Base-by-base conservation (phyloP, 768 basidiomycete genomes). In the Rhizopogon rudus region DNA sequence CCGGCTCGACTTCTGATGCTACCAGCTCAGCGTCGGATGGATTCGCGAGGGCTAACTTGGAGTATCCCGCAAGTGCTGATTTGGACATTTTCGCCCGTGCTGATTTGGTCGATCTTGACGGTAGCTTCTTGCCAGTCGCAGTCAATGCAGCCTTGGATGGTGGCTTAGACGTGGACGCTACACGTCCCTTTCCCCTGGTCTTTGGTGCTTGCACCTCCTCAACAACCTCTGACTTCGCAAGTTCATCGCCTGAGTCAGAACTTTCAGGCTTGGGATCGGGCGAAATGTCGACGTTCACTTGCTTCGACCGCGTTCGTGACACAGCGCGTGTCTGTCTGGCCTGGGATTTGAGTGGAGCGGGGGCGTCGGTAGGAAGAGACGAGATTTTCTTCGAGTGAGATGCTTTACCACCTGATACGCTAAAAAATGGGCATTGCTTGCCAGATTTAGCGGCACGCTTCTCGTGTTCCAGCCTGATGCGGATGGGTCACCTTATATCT, bases 381-480 rank as follows among this genome's bases (percentile, higher is more conserved):
- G 56, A 62, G 45, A 52, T 63, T 44, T 67, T 66, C 54, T 76
- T 68, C 62, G 71, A 44, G 63, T 73, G 58, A 57, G 52, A 44
- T 55, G 60, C 76, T 80, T 46, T 73, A 54, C 33, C 57, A 55
- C 31, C 46, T 17, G 58, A 44, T 31, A 67, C 55, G 40, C 59
- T 46, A 60, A 84, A 73, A 63, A 83, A 81, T 2, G 77, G 70
- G 61, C 82, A 79, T 0, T 59, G 44, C 0, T 51, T 46, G 3
- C 72, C 71, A 0, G 76, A 73, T 67, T 83, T 83, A 49, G 75
- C 73, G 35, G 75, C 77, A 48, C 91, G 86, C 56, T 78, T 79
- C n/a, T 77, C 77, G 63, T 95, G 92, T 62, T 93, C 87, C 63
- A 87, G 79, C 58, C 89, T 91, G 62, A 37, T 22, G 8, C 14